Conservation (phyloP, 2,329 filamentous ascomycete genomes). For the Colletotrichum costaricense region DNA sequence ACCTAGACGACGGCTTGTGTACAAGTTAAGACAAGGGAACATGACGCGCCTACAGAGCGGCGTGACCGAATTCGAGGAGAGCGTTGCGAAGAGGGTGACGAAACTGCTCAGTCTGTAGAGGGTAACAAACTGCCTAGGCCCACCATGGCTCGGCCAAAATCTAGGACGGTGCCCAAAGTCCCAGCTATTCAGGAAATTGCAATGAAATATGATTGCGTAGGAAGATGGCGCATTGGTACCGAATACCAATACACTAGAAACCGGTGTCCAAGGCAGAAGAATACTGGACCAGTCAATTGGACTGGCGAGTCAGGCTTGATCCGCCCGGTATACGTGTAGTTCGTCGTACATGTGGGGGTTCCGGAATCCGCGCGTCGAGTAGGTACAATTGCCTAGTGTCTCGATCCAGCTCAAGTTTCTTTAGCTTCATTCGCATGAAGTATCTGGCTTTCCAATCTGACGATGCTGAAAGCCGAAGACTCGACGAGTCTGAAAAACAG, state of each 20-base stretch:
- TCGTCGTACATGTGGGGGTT: background rate
- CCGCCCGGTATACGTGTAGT: background rate
- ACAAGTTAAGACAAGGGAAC: slow-evolving; percentile 68
- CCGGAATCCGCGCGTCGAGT: slow-evolving; percentile 13
- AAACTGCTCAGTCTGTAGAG: slow-evolving; percentile 48
- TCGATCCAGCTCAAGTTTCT: background rate
- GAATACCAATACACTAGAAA: too few relatives aligned
- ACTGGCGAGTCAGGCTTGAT: slow-evolving; percentile 1
- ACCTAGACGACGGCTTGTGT: slow-evolving; percentile 65
- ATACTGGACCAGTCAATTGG: background rate
- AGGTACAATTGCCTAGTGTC: background rate
- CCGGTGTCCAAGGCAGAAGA: slow-evolving; percentile 5
- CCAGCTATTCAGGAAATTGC: background rate
- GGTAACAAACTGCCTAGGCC: background rate
- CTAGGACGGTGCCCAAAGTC: background rate
- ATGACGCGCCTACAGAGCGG: slow-evolving; percentile 68
- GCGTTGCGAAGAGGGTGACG: slow-evolving; percentile 68
- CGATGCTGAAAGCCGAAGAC: background rate
- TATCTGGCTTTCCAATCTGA: background rate
- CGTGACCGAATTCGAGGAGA: slow-evolving; percentile 73
- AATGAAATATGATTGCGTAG: background rate
- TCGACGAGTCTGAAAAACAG: background rate
- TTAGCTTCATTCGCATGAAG: background rate
- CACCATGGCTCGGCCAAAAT: background rate
- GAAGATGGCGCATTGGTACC: background rate